Percentiles rank a stretch among this genome's conserved stretches.
These are phyloP conservation scores for Gillenia trifoliata DNA, from an alignment of 306 rosid species.

Conservation along the genomic window DNA sequence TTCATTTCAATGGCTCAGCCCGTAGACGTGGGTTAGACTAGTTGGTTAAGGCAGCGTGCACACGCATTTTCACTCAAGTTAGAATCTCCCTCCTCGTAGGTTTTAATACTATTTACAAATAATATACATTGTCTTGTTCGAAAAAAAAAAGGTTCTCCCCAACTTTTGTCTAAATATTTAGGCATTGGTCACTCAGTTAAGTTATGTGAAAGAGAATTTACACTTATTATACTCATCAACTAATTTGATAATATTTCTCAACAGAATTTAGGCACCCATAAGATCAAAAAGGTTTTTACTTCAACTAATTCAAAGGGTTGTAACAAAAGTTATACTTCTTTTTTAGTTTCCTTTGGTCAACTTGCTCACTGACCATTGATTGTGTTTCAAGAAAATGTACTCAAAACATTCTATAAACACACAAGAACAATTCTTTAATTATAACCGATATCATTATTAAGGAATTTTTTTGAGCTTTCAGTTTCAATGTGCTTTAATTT, in stretches of 20 bases:
- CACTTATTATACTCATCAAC: background rate
- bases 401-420: background rate
- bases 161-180: background rate
- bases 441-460: background rate
- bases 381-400: background rate
- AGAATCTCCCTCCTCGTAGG: rapidly evolving
- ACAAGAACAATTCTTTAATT: background rate
- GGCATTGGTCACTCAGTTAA: background rate
- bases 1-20: background rate
- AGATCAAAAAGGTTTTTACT: background rate
- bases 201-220: background rate
- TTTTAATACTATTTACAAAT: no score
- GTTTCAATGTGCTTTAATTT: background rate
- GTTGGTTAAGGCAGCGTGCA: background rate
- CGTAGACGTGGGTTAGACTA: background rate
- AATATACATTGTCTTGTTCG: no score
- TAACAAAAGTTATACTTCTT: background rate
- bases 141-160: no score
- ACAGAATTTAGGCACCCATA: background rate
- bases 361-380: background rate
- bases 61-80: background rate
- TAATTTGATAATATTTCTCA: background rate
- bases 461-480: background rate
- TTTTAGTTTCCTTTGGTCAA: background rate
- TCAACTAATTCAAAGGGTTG: background rate